These are phyloP conservation scores for Pseudocercospora fuligena DNA, from an alignment of 2,329 filamentous ascomycete genomes.

Conservation along the genomic window DNA sequence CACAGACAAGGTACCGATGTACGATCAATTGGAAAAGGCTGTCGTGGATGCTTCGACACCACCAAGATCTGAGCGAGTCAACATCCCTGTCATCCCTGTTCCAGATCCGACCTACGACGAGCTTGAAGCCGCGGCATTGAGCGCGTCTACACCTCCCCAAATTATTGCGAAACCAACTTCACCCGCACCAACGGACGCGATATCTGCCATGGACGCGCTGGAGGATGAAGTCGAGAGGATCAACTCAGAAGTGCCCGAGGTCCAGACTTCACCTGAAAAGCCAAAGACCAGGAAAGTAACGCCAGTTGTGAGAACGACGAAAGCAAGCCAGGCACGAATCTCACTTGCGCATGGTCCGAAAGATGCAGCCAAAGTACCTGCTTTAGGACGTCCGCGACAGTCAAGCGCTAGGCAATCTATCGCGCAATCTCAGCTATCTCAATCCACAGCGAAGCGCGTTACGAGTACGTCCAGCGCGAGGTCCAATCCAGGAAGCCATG, in stretches of 20 bases:
- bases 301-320: conserved; percentile 38
- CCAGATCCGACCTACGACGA: conserved; percentile 30
- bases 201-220: conserved; percentile 57
- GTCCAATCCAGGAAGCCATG: conserved; percentile 9
- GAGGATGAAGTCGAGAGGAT: conserved; percentile 58
- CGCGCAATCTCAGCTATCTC: conserved; percentile 6
- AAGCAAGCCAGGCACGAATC: conserved; percentile 39
- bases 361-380: conserved; percentile 28
- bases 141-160: conserved; percentile 25
- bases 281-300: conserved; percentile 31
- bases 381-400: conserved; percentile 27
- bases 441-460: conserved; percentile 25
- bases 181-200: conserved; percentile 46
- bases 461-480: conserved; percentile 28
- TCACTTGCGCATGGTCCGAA: conserved; percentile 37
- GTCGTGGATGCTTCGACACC: conserved; percentile 32
- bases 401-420: conserved; percentile 21
- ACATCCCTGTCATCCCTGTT: conserved; percentile 19
- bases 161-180: conserved; percentile 11
- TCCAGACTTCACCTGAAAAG: conserved; percentile 38
- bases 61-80: conserved; percentile 18
- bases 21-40: conserved; percentile 33
- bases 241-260: conserved; percentile 37
- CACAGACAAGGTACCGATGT: conserved; percentile 7
- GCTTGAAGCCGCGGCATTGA: conserved; percentile 34